Evolutionary conservation across 2,329 filamentous ascomycete genomes (phyloP).

Genomic region (Penicillium sumatraense): DNA sequence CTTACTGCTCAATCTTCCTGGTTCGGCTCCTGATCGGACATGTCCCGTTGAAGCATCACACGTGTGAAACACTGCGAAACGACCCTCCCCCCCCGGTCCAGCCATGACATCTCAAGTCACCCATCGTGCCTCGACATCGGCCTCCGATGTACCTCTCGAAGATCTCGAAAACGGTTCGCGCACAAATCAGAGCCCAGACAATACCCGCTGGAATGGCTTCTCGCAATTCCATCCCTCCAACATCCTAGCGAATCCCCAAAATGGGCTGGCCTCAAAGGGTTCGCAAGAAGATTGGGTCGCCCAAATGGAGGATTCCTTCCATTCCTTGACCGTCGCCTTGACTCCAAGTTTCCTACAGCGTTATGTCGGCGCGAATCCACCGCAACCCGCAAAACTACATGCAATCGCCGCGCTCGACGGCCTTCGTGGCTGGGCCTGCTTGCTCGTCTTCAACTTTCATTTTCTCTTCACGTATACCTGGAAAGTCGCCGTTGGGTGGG

Average conservation of each 20-base stretch:
- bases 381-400: constrained; percentile 36
- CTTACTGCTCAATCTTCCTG: not conserved
- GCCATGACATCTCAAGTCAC: constrained; percentile 20
- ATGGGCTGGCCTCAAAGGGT: constrained; percentile 20
- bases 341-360: constrained; percentile 44
- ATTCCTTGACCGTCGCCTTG: constrained; percentile 34
- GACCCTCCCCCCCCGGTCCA: not conserved
- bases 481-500: constrained; percentile 45
- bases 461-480: constrained; percentile 51
- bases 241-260: constrained; percentile 22
- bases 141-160: constrained; percentile 32
- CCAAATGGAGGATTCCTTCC: constrained; percentile 26
- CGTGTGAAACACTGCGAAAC: not conserved
- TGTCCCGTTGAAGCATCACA: constrained; percentile 5
- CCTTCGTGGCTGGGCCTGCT: constrained; percentile 48
- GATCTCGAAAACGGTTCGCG: constrained; percentile 33
- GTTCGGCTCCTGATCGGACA: not conserved
- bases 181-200: constrained; percentile 7
- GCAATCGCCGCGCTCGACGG: constrained; percentile 48
- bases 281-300: constrained; percentile 33
- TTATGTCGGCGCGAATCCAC: constrained; percentile 34
- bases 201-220: constrained; percentile 28
- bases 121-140: constrained; percentile 26
- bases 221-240: constrained; percentile 31
- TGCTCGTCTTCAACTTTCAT: constrained; percentile 54